These are phyloP conservation scores for Phytomonas serpens DNA, from an alignment of 208 protist species.

Conservation along the genomic window DNA sequence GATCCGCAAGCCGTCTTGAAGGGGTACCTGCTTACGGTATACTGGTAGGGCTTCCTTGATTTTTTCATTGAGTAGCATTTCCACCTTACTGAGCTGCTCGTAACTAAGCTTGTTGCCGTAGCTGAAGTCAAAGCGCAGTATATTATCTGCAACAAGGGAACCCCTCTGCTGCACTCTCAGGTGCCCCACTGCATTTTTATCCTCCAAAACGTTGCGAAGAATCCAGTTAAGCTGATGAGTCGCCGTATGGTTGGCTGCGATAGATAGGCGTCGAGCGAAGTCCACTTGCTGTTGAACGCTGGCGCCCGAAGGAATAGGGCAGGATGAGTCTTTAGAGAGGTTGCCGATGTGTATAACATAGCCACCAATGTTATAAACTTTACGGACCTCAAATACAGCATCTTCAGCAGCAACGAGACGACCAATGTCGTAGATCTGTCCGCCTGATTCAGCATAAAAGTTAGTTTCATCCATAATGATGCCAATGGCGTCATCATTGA, in stretches of 20 bases:
- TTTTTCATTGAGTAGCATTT: constrained; percentile 81
- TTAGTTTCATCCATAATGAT: constrained; percentile 94
- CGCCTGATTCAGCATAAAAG: constrained; percentile 98
- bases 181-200: constrained; percentile 69
- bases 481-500: constrained; percentile 64
- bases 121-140: constrained; percentile 98
- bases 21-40: constrained; percentile 82
- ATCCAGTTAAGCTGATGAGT: constrained; percentile 98
- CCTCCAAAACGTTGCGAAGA: constrained; percentile 87
- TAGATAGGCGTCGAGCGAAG: constrained; percentile 67
- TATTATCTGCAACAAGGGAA: constrained; percentile 85
- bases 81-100: constrained; percentile 82
- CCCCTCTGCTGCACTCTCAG: constrained; percentile 94
- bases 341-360: constrained; percentile 96
- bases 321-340: constrained; percentile 49
- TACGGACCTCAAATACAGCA: constrained; percentile 82
- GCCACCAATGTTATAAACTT: constrained; percentile 92
- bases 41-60: constrained; percentile 79
- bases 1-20: constrained; percentile 72
- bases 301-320: constrained; percentile 59
- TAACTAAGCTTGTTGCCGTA: constrained; percentile 69
- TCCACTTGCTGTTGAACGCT: constrained; percentile 83
- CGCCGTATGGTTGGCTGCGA: constrained; percentile 95
- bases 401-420: constrained; percentile 66
- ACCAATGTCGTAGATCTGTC: constrained; percentile 96